Evolutionary conservation across 108 stramenopile species (phyloP), one percentile per base, ranked within the genome.

Genomic region (Hondaea fermentalgiana): DNA sequence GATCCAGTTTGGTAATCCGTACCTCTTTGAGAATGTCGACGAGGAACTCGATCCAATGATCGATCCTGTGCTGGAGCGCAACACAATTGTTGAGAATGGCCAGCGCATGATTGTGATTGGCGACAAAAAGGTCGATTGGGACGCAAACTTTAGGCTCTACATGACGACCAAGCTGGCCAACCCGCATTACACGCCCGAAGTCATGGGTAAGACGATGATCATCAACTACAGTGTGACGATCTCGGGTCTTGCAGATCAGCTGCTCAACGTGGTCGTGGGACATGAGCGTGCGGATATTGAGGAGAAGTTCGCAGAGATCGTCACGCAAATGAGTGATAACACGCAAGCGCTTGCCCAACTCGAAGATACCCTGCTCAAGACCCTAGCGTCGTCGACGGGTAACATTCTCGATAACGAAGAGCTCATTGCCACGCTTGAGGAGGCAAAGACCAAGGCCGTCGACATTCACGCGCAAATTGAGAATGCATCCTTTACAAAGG

Each of bases 181-280:
- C 72, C 95, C 95, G 21, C 92, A 94, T 71, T 95, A 95, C 92
- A 90, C 92, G 16, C 95, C 95, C 21, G 95, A 95, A 88, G 93
- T 95, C 44, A 95, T 95, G 95, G 94, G 94, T 44, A 95, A 95
- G 91, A 95, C 94, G 5, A 93, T 93, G 93, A 89, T 95, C 25
- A 94, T 95, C 87, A 95, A 95, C 91, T 95, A 95, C 91, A 91
- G 93, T 64, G 95, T 95, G 12, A 95, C 95, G 3, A 87, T 93
- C 90, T 90, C 94, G 58, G 95, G 95, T 5, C 90, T 95, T 23
- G 93, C 93, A 5, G 92, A 94, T 72, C 95, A 95, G 92, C 93
- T 95, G 23, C 88, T 95, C 19, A 95, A 95, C 58, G 94, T 93
- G 17, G 95, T 95, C 29, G 95, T 95, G 23, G 94, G 88, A 23